These are phyloP conservation scores for Colletotrichum sp. DNA, from an alignment of 2,329 filamentous ascomycete genomes.

Conservation along the genomic window DNA sequence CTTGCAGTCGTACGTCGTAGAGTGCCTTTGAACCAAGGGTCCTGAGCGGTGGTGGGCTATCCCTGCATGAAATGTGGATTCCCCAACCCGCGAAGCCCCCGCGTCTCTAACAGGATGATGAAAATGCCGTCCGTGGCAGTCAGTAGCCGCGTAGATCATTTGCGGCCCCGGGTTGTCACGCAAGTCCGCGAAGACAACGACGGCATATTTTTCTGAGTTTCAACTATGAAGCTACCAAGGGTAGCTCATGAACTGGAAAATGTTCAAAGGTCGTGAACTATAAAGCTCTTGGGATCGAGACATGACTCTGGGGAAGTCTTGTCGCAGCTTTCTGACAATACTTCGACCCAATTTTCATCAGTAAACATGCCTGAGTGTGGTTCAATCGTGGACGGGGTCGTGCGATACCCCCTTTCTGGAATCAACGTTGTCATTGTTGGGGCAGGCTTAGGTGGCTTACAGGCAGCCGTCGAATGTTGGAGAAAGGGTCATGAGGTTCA, in stretches of 20 bases:
- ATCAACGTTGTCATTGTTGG: constrained; percentile 20
- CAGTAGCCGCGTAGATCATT: neutral
- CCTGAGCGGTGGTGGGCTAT: neutral
- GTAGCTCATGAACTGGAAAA: neutral
- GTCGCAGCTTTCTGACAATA: neutral
- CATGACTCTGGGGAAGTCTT: neutral
- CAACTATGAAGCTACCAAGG: neutral
- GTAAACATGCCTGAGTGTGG: neutral
- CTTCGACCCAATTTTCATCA: accelerated
- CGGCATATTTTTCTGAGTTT: neutral
- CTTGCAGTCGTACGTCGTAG: neutral
- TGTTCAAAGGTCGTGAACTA: neutral
- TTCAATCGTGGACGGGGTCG: neutral
- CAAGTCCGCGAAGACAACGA: neutral
- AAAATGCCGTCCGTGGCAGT: neutral
- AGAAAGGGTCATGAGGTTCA: constrained; percentile 20
- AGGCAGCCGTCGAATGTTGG: constrained; percentile 21
- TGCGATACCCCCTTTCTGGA: neutral
- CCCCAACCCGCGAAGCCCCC: neutral
- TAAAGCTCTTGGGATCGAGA: neutral
- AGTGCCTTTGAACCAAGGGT: neutral
- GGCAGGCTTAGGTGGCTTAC: constrained; percentile 16
- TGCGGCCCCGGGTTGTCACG: neutral
- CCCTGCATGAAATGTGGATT: neutral
- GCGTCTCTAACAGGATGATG: neutral